Evolutionary conservation across 805 yeast genomes (phyloP), one percentile per base, ranked within the genome.

Genomic region (Cyberlindnera japonica): DNA sequence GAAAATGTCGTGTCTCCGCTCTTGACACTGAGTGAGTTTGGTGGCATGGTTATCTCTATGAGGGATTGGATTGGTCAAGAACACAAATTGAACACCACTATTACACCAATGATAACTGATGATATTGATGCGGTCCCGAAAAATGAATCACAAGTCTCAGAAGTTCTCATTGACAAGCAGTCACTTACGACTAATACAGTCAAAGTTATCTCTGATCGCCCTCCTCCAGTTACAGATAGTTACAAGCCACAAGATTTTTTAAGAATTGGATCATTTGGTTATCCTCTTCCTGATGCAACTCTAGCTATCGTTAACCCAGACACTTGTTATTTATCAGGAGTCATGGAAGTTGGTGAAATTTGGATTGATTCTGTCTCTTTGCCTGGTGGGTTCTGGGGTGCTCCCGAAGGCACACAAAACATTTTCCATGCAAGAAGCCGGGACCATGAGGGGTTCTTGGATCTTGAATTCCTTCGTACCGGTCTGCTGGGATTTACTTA

Each of bases 331-430:
- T 65, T 93, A 14, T 84, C 87, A 5, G 78, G 80, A 3, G 81
- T 74, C 35, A 76, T 85, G 54, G 87, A 83, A 47, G 86, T 93
- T 13, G 99, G 99, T 20, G 99, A 93, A 61, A 81, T 93, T 24
- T 93, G 98, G 98, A 85, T 93, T n/a, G 96, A 90, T 54, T 83
- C 95, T 31, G 91, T 91, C 2, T 84, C 95, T 45, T 64, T 93
- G 6, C 81, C 95, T 2, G 96, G 95, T 13, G 96, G 95, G 0
- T 86, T 84, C 55, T 88, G 89, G 81, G 90, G 79, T 1, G 60
- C 75, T 15, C 80, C 64, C 19, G 77, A 65, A 37, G 87, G 84
- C 32, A 83, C 95, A 0, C 80, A 77, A 43, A 73, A 71, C 45
- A 82, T 87, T 2, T 88, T 88, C 62, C 93, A 83, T 53, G 95